Evolutionary conservation across 495 filamentous ascomycete species (phyloP), one percentile per base, ranked within the genome.

Genomic region (Podospora appendiculata): DNA sequence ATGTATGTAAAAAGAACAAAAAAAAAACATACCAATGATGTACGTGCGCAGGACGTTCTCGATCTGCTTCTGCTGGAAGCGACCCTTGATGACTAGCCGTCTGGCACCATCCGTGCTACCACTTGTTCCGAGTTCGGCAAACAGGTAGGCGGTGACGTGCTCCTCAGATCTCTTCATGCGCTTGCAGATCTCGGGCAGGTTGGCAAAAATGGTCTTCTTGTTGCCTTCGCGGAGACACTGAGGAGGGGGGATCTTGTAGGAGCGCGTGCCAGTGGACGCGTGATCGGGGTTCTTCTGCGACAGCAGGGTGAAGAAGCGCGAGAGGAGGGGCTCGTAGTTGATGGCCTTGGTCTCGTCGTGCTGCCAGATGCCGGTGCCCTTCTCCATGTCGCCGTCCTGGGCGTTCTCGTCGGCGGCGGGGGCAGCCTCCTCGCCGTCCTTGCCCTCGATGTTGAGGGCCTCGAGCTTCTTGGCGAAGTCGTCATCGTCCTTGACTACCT

Each of bases 171-270:
- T 80, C 84, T 98, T 98, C 91, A 98, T 93, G 53, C 89, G 79
- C 69, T 73, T 77, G 67, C 69, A 75, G 40, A 67, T 73, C 53
- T 69, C 66, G 52, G 60, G 58, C 61, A 98, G 90, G 75, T 98
- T 98, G 71, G 93, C 93, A 67, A 96, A 98, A 62, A 97, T 95
- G 48, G 93, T 97, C 86, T 95, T 96, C 81, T 95, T 96, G 82
- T 97, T 97, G 68, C 93, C 93, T 89, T 98, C 94, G 74, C 94
- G 90, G 44, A 97, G 79, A 73, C 92, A 95, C 76, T 98, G 94
- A n/a, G 93, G 93, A 11, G 93, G 93, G 14, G 93, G 94, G 61
- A 98, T 98, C 80, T 96, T 96, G 79, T 98, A 98, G 63, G 87
- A 91, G 74, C 88, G 89, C 54, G 85, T 81, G 47, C 92, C 93